A percentile compares a stretch with the other conserved stretches of the same genome.
phyloP scores from a whole-genome alignment of 768 basidiomycete species.

The Sporobolomyces roseus region DNA sequence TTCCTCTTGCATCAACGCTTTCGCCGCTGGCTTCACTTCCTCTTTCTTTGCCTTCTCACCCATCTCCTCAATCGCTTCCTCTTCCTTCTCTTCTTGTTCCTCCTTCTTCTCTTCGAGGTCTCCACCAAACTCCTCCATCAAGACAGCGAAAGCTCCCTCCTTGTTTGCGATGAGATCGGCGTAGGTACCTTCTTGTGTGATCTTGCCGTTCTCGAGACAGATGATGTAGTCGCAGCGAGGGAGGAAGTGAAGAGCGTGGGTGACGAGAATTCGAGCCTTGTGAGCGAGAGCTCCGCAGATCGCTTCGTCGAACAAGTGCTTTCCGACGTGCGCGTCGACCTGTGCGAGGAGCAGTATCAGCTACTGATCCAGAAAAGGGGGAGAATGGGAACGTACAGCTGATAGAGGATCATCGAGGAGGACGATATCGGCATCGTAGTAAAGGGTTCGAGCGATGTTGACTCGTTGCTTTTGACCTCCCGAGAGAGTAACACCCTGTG shows the following conservation, averaged over 20 bases:
- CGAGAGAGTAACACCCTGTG: constrained; percentile 66
- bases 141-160: constrained; percentile 66
- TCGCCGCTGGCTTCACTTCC: constrained; percentile 29
- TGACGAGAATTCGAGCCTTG: constrained; percentile 84
- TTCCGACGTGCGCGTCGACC: constrained; percentile 87
- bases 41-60: not conserved
- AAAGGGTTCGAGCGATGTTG: constrained; percentile 81
- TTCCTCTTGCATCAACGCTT: constrained; percentile 72
- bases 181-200: constrained; percentile 79
- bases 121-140: constrained; percentile 62
- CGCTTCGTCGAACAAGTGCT: constrained; percentile 77
- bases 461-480: constrained; percentile 78
- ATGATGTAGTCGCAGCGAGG: constrained; percentile 79
- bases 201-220: constrained; percentile 68
- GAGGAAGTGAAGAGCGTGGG: constrained; percentile 87
- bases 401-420: constrained; percentile 62
- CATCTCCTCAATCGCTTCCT: constrained; percentile 13
- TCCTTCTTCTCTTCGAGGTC: constrained; percentile 46
- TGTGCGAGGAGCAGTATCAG: too few relatives aligned
- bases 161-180: constrained; percentile 60
- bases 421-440: constrained; percentile 74
- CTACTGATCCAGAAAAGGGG: too few relatives aligned
- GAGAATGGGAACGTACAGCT: constrained; percentile 49
- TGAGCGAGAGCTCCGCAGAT: constrained; percentile 61
- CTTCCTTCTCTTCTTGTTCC: constrained; percentile 19